Conservation (phyloP, 192 early-diverging fungal species). For the Podila clonocystis region DNA sequence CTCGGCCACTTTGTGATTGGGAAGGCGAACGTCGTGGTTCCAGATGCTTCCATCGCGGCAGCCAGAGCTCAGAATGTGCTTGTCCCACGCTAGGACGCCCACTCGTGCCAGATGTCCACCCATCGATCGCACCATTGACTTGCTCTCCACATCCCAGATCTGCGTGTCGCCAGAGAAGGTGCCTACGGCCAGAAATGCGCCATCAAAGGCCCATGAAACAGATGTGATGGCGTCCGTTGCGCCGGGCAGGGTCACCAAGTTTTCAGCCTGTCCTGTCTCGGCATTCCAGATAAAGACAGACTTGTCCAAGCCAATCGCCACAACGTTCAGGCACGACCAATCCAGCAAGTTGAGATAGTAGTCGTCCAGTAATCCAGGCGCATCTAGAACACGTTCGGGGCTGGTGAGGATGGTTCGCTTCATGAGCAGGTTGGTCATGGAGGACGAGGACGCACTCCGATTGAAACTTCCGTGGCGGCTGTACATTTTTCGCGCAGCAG, state of each 20-base stretch:
- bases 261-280: slow-evolving; percentile 68
- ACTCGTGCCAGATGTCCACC: slow-evolving; percentile 81
- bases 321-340: slow-evolving; percentile 83
- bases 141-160: slow-evolving; percentile 89
- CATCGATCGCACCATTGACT: slow-evolving; percentile 84
- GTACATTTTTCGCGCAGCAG: slow-evolving; percentile 61
- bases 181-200: slow-evolving; percentile 75
- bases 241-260: slow-evolving; percentile 20
- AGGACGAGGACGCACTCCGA: slow-evolving; percentile 25
- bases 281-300: slow-evolving; percentile 95
- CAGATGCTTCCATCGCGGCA: slow-evolving; percentile 91
- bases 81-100: slow-evolving; percentile 88
- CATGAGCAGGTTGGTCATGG: slow-evolving; percentile 24
- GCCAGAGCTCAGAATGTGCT: slow-evolving; percentile 83
- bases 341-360: slow-evolving; percentile 97
- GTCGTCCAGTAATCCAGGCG: slow-evolving; percentile 89
- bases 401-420: slow-evolving; percentile 80
- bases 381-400: slow-evolving; percentile 90
- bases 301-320: slow-evolving; percentile 88
- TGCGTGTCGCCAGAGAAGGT: slow-evolving; percentile 82
- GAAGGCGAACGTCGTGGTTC: slow-evolving; percentile 94
- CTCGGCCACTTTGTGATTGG: slow-evolving; percentile 81
- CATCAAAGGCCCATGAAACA: slow-evolving; percentile 80
- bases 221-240: slow-evolving; percentile 73
- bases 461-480: slow-evolving; percentile 56